Conservation (phyloP, 2,329 filamentous ascomycete species). For the Stemphylium lycopersici region DNA sequence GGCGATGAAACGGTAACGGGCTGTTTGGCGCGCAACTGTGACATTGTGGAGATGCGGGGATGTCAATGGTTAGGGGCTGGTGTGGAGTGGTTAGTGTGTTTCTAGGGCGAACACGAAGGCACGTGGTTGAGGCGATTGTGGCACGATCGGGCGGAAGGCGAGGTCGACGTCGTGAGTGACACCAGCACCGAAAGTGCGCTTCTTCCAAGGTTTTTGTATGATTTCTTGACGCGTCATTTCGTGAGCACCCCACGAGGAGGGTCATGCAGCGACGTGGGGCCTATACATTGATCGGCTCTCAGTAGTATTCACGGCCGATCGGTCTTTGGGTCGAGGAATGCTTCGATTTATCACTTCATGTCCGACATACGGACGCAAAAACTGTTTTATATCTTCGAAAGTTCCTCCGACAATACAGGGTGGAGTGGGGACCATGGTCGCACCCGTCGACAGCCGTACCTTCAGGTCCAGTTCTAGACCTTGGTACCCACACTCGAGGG, state of each 20-base stretch:
- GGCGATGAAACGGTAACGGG: neutral
- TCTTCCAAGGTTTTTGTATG: too few species aligned
- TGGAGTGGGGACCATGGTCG: too few species aligned
- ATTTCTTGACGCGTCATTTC: neutral
- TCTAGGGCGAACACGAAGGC: neutral
- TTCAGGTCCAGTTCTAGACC: too few species aligned
- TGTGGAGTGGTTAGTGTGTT: slow-evolving; percentile 7
- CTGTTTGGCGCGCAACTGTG: slow-evolving; percentile 1
- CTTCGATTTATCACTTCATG: neutral
- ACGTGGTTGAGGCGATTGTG: neutral
- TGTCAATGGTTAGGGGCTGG: neutral
- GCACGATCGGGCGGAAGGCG: neutral
- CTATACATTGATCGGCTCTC: neutral
- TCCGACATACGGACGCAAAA: neutral
- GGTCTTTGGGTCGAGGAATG: neutral
- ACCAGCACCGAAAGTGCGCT: too few species aligned
- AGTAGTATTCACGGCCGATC: neutral
- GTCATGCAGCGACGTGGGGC: neutral
- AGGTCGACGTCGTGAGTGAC: too few species aligned
- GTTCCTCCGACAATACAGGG: too few species aligned
- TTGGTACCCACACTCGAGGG: too few species aligned
- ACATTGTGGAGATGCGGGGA: slow-evolving; percentile 11
- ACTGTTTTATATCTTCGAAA: too few species aligned
- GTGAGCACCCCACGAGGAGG: neutral
- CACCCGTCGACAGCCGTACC: too few species aligned